These are phyloP conservation scores for Coelastrella sp. DNA, from an alignment of 139 green algal genomes.

Conservation along the genomic window DNA sequence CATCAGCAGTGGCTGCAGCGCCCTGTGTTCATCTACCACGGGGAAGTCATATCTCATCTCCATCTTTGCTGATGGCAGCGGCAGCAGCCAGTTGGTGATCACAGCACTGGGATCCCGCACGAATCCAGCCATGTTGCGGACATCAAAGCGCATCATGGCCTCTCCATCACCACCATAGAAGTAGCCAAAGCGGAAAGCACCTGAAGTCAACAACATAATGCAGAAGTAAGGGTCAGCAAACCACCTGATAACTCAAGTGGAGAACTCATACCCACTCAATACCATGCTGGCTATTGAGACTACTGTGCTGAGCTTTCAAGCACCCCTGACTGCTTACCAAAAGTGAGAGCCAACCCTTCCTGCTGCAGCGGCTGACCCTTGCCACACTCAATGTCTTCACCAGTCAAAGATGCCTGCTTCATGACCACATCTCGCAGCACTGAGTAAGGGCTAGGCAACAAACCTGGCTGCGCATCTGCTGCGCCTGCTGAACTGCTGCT, in stretches of 20 bases:
- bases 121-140: conserved; percentile 80
- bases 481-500: not conserved
- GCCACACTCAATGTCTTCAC: conserved; percentile 25
- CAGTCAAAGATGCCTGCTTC: conserved; percentile 30
- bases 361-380: conserved; percentile 62
- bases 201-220: not conserved
- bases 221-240: not conserved
- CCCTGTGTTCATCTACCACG: conserved; percentile 49
- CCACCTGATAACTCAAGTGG: too few species aligned
- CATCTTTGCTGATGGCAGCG: conserved; percentile 47
- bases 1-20: conserved; percentile 37
- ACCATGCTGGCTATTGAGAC: not conserved
- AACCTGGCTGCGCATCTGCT: not conserved
- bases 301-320: not conserved
- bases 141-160: conserved; percentile 67
- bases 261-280: too few species aligned
- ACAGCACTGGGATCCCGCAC: conserved; percentile 67
- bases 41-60: conserved; percentile 39
- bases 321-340: not conserved
- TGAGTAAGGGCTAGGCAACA: not conserved
- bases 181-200: conserved; percentile 73
- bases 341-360: conserved; percentile 66
- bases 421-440: conserved; percentile 19
- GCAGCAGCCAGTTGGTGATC: conserved; percentile 81
- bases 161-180: conserved; percentile 76